A percentile compares a stretch with the other conserved stretches of the same genome.
These are phyloP conservation scores for Phytophthora pseudosyringae DNA, from an alignment of 352 stramenopile species.

Conservation along the genomic window DNA sequence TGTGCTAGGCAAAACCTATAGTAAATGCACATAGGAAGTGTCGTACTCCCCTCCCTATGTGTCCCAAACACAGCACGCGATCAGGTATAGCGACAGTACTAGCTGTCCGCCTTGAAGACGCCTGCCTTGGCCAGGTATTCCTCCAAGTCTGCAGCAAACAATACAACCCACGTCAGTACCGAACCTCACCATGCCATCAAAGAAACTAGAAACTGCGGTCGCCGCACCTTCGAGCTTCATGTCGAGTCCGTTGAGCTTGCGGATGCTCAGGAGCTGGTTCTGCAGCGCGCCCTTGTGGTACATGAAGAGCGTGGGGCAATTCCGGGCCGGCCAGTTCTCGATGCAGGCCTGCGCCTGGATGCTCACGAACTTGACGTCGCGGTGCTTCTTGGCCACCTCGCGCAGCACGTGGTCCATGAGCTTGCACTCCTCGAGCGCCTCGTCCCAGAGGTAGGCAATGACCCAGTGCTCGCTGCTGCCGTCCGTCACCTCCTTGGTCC, in stretches of 20 bases:
- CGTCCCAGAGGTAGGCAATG: slow-evolving; percentile 91
- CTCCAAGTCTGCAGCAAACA: slow-evolving; percentile 72
- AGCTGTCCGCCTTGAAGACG: slow-evolving; percentile 62
- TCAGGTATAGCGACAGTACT: slow-evolving; percentile 3
- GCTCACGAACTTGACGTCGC: slow-evolving; percentile 94
- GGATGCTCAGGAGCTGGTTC: slow-evolving; percentile 90
- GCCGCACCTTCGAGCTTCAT: slow-evolving; percentile 84
- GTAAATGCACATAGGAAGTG: slow-evolving; percentile 26
- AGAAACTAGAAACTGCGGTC: background rate
- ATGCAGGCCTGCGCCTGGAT: slow-evolving; percentile 92
- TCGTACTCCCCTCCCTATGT: background rate
- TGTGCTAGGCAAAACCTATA: slow-evolving; percentile 40
- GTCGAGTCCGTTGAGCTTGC: slow-evolving; percentile 87
- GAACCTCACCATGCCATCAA: background rate
- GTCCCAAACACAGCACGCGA: background rate
- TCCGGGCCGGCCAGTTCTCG: slow-evolving; percentile 92
- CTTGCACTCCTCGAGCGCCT: slow-evolving; percentile 89
- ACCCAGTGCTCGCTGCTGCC: slow-evolving; percentile 89
- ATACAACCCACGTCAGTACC: slow-evolving; percentile 14
- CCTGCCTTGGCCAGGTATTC: slow-evolving; percentile 83
- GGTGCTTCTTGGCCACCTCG: slow-evolving; percentile 84
- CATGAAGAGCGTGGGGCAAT: slow-evolving; percentile 94
- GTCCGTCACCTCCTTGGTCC: slow-evolving; percentile 93
- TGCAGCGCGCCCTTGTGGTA: slow-evolving; percentile 90
- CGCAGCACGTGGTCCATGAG: slow-evolving; percentile 91